Evolutionary conservation across 2,329 filamentous ascomycete species (phyloP).

Genomic region (Nectriaceae sp.): DNA sequence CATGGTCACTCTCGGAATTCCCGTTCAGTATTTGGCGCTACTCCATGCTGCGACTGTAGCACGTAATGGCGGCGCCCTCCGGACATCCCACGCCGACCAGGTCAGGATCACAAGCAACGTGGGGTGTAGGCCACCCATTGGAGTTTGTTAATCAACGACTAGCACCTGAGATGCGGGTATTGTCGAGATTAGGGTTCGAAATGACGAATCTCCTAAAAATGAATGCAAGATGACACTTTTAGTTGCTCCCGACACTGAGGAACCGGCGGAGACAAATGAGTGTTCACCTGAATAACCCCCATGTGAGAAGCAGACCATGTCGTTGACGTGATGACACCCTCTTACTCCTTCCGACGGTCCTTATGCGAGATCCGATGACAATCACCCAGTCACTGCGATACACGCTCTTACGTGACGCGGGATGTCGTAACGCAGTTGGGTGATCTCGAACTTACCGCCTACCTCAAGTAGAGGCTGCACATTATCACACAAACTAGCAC

Average conservation of each 20-base stretch:
- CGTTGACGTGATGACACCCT: conserved; percentile 20
- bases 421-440: no score
- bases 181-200: neutral
- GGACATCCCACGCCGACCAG: conserved; percentile 1
- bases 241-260: neutral
- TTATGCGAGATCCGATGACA: conserved; percentile 11
- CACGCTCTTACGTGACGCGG: no score
- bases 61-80: conserved; percentile 1
- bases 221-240: no score
- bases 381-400: neutral
- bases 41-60: neutral
- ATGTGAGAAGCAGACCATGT: neutral
- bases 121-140: neutral
- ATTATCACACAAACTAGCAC: neutral
- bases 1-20: neutral
- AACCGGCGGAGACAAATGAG: neutral
- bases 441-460: neutral
- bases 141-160: neutral
- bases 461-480: neutral
- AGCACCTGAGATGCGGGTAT: neutral
- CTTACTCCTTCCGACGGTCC: neutral
- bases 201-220: neutral
- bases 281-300: neutral
- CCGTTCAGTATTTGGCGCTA: neutral
- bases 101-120: neutral